These are phyloP conservation scores for Hypholoma fasciculare DNA, from an alignment of 768 basidiomycete species.

Conservation along the genomic window DNA sequence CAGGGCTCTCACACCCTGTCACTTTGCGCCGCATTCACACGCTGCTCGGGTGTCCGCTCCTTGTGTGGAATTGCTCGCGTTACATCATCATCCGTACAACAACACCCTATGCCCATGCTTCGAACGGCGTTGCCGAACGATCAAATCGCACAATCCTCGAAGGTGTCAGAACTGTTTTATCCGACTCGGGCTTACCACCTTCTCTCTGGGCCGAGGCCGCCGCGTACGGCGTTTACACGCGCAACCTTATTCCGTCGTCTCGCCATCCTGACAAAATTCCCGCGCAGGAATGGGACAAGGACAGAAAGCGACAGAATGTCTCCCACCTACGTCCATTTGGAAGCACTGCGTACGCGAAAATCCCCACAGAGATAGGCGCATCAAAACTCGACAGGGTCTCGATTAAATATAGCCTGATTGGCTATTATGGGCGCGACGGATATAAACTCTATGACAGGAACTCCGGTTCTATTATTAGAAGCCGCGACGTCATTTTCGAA, in stretches of 20 bases:
- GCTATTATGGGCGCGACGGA: constrained; percentile 19
- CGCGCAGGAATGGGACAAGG: constrained; percentile 13
- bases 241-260: constrained; percentile 9
- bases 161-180: constrained; percentile 18
- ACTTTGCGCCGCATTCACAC: not conserved
- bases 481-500: constrained; percentile 24
- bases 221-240: constrained; percentile 1
- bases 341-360: constrained; percentile 27
- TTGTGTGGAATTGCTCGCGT: not conserved
- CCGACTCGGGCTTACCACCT: constrained; percentile 19
- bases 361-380: constrained; percentile 15
- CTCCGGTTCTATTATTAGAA: constrained; percentile 11
- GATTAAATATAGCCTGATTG: constrained; percentile 18
- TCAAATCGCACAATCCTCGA: constrained; percentile 26
- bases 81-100: constrained; percentile 16
- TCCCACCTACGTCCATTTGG: constrained; percentile 29
- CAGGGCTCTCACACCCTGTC: not conserved
- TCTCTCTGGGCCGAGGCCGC: constrained; percentile 16
- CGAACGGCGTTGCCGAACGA: constrained; percentile 31
- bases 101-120: constrained; percentile 25
- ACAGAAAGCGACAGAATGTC: constrained; percentile 20
- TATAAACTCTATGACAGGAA: constrained; percentile 19
- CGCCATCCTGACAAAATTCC: constrained; percentile 14
- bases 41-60: not conserved
- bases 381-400: constrained; percentile 15